These are phyloP conservation scores for Stellera chamaejasme DNA, from an alignment of 345 rosid species.

Conservation along the genomic window DNA sequence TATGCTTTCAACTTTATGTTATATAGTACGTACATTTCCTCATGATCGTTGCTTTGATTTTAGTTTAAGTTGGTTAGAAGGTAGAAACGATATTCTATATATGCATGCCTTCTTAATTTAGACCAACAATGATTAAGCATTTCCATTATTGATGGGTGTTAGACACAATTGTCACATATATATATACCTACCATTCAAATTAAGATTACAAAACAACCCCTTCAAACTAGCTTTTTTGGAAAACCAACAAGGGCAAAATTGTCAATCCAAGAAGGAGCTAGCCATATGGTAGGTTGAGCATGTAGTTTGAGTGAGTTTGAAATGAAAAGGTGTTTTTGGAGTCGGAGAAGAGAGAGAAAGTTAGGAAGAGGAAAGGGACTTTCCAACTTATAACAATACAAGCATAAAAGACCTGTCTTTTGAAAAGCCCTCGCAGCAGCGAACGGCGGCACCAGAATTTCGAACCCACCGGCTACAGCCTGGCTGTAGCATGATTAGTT, in stretches of 20 bases:
- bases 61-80: no score
- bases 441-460: background rate
- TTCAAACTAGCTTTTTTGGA: background rate
- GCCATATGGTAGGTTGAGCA: slow-evolving; percentile 24
- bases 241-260: slow-evolving; percentile 7
- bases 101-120: no score
- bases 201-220: slow-evolving; percentile 16
- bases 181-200: background rate
- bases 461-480: background rate
- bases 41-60: no score
- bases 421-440: no score
- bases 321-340: slow-evolving; percentile 3
- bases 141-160: no score
- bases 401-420: slow-evolving; percentile 12
- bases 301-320: slow-evolving; percentile 27
- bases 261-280: slow-evolving; percentile 1
- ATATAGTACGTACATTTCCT: no score
- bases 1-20: no score
- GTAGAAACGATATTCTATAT: no score
- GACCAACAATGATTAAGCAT: no score
- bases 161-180: no score
- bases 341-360: slow-evolving; percentile 16
- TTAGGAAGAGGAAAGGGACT: slow-evolving; percentile 62
- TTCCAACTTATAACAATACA: slow-evolving; percentile 49
- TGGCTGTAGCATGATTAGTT: background rate